phyloP scores from a whole-genome alignment of 202 grass and related monocot species.

The Zoysia matrella region DNA sequence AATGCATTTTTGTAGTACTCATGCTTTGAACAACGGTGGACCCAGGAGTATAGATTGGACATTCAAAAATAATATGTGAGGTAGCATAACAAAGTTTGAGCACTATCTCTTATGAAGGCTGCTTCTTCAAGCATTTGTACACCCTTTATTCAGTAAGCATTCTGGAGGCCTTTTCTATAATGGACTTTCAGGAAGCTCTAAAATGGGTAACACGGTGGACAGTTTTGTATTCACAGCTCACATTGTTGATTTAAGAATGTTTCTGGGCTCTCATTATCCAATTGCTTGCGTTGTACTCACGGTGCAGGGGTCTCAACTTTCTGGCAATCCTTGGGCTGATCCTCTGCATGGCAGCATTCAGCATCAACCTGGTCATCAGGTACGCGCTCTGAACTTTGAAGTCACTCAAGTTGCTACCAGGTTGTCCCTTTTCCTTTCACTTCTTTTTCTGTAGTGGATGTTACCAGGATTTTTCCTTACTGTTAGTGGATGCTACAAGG shows the following conservation, averaged over 20 bases:
- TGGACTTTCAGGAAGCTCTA: not conserved
- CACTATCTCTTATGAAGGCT: too few relatives aligned
- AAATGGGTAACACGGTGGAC: not conserved
- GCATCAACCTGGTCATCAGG: conserved; percentile 55
- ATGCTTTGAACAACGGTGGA: not conserved
- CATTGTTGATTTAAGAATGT: too few relatives aligned
- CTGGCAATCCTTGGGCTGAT: conserved; percentile 65
- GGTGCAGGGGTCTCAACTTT: conserved; percentile 67
- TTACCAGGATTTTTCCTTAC: too few relatives aligned
- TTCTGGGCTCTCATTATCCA: not conserved
- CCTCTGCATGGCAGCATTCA: conserved; percentile 67
- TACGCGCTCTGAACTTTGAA: conserved; percentile 59
- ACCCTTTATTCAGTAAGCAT: not conserved
- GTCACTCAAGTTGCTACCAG: not conserved
- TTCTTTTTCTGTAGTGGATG: too few relatives aligned
- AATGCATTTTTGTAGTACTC: not conserved
- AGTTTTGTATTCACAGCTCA: too few relatives aligned
- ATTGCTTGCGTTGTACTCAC: not conserved
- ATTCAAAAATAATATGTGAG: not conserved
- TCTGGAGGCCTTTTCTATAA: not conserved
- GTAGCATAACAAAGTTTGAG: not conserved
- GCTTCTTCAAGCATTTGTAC: not conserved
- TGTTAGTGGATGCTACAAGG: too few relatives aligned
- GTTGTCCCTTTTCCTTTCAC: too few relatives aligned
- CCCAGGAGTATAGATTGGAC: not conserved